phyloP scores from a whole-genome alignment of 805 yeast species.

The Candida dajiaensis region DNA sequence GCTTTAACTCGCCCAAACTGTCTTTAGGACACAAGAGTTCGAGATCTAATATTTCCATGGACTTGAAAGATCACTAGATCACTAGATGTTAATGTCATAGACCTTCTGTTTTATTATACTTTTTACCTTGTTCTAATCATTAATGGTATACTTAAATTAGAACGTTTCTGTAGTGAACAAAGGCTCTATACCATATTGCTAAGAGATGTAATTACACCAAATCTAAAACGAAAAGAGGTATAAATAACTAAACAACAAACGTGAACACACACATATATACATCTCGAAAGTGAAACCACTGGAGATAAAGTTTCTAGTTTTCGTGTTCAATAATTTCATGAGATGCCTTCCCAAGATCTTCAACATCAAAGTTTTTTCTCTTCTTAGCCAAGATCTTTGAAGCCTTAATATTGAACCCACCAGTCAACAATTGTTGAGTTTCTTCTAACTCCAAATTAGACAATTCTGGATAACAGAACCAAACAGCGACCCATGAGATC shows the following conservation, averaged over 20 bases:
- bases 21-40: neutral
- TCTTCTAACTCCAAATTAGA: conserved; percentile 89
- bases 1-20: neutral
- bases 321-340: conserved; percentile 24
- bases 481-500: conserved; percentile 66
- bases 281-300: neutral
- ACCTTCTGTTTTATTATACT: no score
- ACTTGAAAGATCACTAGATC: neutral
- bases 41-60: neutral
- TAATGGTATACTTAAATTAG: no score
- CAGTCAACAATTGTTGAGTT: conserved; percentile 71
- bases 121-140: no score
- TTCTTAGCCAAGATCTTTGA: conserved; percentile 51
- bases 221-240: neutral
- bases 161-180: no score
- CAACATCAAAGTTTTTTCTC: conserved; percentile 25
- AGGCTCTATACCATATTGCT: no score
- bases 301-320: neutral
- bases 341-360: conserved; percentile 20
- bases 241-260: neutral
- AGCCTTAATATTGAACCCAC: conserved; percentile 80
- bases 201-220: no score
- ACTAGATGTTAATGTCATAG: no score
- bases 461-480: conserved; percentile 87
- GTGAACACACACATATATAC: neutral